Conservation (phyloP, 345 rosid genomes). For the Syzygium aqueum region DNA sequence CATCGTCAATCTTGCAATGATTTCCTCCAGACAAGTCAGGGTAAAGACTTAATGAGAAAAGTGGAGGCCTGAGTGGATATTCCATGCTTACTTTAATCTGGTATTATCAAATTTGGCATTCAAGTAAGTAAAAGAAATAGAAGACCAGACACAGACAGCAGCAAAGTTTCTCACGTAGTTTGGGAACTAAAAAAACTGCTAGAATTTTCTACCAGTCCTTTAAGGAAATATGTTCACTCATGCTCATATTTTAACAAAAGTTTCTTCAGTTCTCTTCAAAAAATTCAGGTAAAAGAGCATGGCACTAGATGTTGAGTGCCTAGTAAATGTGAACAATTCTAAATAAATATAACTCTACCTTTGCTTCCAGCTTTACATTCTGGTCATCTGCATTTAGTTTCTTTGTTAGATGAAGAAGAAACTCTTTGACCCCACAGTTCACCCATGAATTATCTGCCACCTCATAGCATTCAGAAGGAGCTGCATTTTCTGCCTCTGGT, state of each 20-base stretch:
- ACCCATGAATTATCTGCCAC: constrained; percentile 57
- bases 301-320: not conserved
- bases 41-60: constrained; percentile 45
- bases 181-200: not conserved
- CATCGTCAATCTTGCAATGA: constrained; percentile 11
- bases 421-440: constrained; percentile 58
- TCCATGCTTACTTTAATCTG: constrained; percentile 78
- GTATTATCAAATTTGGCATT: constrained; percentile 9
- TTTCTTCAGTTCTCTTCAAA: not conserved
- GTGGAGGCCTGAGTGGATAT: constrained; percentile 87
- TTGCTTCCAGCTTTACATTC: constrained; percentile 59
- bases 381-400: constrained; percentile 31
- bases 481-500: constrained; percentile 28
- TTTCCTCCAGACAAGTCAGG: constrained; percentile 19
- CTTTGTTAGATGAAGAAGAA: constrained; percentile 47
- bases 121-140: not conserved
- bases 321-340: not conserved
- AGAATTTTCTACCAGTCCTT: not conserved
- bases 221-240: not conserved
- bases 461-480: constrained; percentile 13
- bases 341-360: constrained; percentile 24
- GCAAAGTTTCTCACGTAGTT: not conserved
- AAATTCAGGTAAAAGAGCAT: not conserved
- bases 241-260: not conserved
- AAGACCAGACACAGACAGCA: not conserved